A percentile compares a stretch with the other conserved stretches of the same genome.
phyloP scores from a whole-genome alignment of 768 basidiomycete species.

The Serpula lacrymans region DNA sequence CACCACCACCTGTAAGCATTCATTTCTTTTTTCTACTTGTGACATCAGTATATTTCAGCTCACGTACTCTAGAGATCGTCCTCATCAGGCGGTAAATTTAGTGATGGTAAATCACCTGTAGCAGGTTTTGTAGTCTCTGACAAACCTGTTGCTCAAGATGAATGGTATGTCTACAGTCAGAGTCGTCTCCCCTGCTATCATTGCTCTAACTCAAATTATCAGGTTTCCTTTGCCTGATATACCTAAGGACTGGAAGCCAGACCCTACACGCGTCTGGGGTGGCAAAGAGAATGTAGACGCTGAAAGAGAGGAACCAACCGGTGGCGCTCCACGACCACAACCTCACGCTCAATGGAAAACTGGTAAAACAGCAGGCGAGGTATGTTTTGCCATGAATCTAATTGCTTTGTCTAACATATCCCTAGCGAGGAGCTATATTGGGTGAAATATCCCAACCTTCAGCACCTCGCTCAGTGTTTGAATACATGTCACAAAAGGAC shows the following conservation, averaged over 20 bases:
- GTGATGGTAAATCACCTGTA: constrained; percentile 71
- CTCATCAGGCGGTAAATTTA: constrained; percentile 41
- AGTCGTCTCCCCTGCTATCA: constrained; percentile 8
- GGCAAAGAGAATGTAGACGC: constrained; percentile 32
- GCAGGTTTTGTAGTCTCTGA: constrained; percentile 72
- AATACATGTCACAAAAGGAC: constrained; percentile 91
- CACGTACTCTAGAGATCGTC: constrained; percentile 17
- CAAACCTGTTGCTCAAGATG: constrained; percentile 65
- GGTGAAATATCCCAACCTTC: constrained; percentile 77
- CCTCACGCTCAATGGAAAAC: constrained; percentile 52
- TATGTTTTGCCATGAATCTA: constrained; percentile 31
- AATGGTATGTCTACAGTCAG: constrained; percentile 68
- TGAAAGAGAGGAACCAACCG: constrained; percentile 45
- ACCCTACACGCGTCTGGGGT: constrained; percentile 78
- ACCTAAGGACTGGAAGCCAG: constrained; percentile 80
- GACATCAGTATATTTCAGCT: constrained; percentile 7
- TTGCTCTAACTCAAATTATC: constrained; percentile 13
- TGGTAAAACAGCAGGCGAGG: constrained; percentile 70
- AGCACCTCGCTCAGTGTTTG: constrained; percentile 82
- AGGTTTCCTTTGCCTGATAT: constrained; percentile 87
- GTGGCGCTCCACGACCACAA: constrained; percentile 16
- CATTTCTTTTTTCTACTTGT: not conserved
- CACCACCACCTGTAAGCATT: constrained; percentile 7
- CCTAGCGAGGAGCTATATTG: constrained; percentile 74
- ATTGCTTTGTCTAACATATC: constrained; percentile 7